Base-by-base conservation (phyloP, 2,329 filamentous ascomycete species). In the Fusarium stilboides region DNA sequence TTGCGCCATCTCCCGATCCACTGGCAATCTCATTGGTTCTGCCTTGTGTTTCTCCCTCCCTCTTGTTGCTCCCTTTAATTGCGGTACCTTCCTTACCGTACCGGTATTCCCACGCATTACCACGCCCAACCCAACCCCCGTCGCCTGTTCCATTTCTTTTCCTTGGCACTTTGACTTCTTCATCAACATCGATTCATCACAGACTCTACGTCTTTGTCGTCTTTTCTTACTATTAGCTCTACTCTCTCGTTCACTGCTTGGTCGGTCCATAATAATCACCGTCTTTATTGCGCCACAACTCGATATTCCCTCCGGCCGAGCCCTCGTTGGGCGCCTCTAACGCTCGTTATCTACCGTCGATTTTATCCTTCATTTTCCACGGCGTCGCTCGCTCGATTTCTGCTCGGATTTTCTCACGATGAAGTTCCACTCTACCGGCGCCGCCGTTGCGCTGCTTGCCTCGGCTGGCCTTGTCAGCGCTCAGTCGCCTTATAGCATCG, bases 401-500 rank as follows among this genome's bases (percentile, higher is more conserved):
- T 45, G 31, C 33, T 44, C 15, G 10, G 22, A 47, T 19, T 26
- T 26, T 44, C 15, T n/a, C 57, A 62, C 36, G 4, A 77, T 77
- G 75, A 76, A 67, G 50, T 58, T 69, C 20, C 53, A 60, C 19
- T 52, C 59, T 39, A 57, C 62, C 39, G 50, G 72, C 60, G 63
- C 62, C 24, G 63, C 67, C 28, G 67, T 68, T 37, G 67, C 74
- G 43, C 58, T 77, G 40, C 46, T 77, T 42, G 68, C 70, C 33
- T 63, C 72, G 9, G 37, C 62, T 19, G 54, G 65, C 24, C 42
- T 76, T 9, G 71, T 70, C 31, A 57, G 56, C 40, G 75, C 75
- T 10, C 70, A 75, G 51, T 63, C 57, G 15, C 67, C 67, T 12
- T 76, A 72, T 55, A 72, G 67, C 46, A 70, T 77, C 57, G 74